phyloP scores from a whole-genome alignment of 2,329 filamentous ascomycete species.

The Nemania bipapillata region DNA sequence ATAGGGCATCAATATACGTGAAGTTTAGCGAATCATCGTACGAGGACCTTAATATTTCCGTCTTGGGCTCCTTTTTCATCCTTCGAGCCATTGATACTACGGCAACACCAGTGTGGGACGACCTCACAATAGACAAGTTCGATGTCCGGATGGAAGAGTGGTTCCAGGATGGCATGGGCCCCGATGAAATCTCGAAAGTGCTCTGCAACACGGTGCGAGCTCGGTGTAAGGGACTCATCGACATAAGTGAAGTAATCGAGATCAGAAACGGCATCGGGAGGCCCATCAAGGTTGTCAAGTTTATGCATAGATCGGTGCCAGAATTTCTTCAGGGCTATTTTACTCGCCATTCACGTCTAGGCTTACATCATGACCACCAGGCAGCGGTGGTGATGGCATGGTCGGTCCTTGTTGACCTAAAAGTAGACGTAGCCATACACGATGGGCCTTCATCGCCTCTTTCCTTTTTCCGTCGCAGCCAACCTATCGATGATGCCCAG shows the following conservation, averaged over 20 bases:
- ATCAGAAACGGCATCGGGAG: too few relatives aligned
- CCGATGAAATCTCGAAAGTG: background rate
- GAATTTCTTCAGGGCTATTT: slow-evolving; percentile 20
- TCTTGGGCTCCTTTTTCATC: background rate
- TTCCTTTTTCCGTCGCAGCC: slow-evolving; percentile 3
- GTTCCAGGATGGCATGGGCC: slow-evolving; percentile 2
- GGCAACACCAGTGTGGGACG: background rate
- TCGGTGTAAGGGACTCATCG: slow-evolving; percentile 13
- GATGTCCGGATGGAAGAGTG: background rate
- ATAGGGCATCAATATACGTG: background rate
- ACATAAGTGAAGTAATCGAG: background rate
- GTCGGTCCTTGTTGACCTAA: background rate
- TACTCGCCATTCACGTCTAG: background rate
- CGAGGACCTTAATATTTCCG: background rate
- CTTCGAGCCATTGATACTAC: background rate
- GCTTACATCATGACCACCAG: background rate
- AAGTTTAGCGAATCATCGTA: too few relatives aligned
- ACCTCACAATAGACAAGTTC: background rate
- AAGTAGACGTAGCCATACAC: background rate
- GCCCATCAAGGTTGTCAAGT: background rate
- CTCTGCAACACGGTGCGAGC: background rate
- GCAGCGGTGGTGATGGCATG: slow-evolving; percentile 4
- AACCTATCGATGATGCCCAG: background rate
- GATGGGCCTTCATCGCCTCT: background rate
- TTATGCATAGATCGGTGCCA: slow-evolving; percentile 14